These are phyloP conservation scores for Penicillium sp. DNA, from an alignment of 2,329 filamentous ascomycete species.

Conservation along the genomic window DNA sequence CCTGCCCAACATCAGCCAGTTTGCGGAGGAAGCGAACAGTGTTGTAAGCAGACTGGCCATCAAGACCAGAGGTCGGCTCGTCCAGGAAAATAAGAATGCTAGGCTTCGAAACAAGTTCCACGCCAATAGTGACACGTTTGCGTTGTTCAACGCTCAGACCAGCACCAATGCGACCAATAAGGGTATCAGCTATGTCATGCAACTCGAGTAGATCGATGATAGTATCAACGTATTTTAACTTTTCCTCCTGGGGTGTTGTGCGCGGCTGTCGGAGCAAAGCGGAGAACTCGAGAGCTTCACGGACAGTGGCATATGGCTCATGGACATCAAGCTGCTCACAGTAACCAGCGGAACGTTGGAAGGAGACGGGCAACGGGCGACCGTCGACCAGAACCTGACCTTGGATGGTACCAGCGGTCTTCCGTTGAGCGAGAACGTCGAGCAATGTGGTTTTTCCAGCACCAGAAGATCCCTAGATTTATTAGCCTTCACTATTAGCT, in stretches of 20 bases:
- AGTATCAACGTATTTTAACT: conserved; percentile 67
- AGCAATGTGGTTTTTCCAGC: conserved; percentile 78
- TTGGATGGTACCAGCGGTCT: conserved; percentile 64
- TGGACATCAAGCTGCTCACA: conserved; percentile 73
- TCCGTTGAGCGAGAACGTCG: conserved; percentile 74
- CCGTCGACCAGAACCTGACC: conserved; percentile 73
- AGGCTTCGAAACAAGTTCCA: conserved; percentile 72
- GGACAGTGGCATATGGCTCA: conserved; percentile 67
- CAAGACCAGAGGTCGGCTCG: conserved; percentile 72
- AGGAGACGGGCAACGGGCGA: conserved; percentile 61
- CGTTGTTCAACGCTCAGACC: conserved; percentile 67
- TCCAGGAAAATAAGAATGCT: conserved; percentile 71
- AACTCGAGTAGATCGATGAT: conserved; percentile 69
- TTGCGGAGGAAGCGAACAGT: conserved; percentile 71
- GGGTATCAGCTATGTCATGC: conserved; percentile 65
- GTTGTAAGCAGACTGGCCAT: conserved; percentile 69
- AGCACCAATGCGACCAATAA: conserved; percentile 55
- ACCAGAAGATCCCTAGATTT: conserved; percentile 65
- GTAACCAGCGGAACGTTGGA: conserved; percentile 71
- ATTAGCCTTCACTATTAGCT: not conserved
- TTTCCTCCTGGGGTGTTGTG: conserved; percentile 59
- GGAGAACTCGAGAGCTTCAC: conserved; percentile 70
- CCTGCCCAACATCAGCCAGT: conserved; percentile 66
- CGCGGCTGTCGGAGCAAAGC: conserved; percentile 65
- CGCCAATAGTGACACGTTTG: conserved; percentile 73